Conservation (phyloP, 23 red algal genomes). For the Gracilaria domingensis region DNA sequence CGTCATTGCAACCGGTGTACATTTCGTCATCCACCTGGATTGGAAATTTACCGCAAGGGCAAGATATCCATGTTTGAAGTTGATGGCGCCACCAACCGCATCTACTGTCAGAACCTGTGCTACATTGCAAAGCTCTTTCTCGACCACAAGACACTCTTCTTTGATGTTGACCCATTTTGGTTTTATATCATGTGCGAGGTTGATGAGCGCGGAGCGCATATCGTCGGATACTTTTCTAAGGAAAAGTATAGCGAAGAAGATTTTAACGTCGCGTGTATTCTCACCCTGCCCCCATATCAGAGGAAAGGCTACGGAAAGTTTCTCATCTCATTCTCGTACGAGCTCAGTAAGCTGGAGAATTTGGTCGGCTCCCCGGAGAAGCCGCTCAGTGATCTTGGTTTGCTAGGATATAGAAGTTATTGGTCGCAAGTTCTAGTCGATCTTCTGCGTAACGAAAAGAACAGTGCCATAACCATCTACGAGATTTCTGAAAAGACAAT, state of each 20-base stretch:
- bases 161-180: conserved; percentile 98
- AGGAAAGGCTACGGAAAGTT: conserved; percentile 99
- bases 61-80: conserved; percentile 94
- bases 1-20: conserved; percentile 76
- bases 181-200: conserved; percentile 99
- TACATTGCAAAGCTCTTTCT: conserved; percentile 99
- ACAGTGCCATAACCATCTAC: conserved; percentile 75
- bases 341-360: conserved; percentile 93
- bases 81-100: conserved; percentile 90
- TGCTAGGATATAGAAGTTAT: conserved; percentile 97
- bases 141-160: conserved; percentile 99
- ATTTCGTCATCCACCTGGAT: conserved; percentile 83
- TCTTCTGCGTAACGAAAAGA: conserved; percentile 79
- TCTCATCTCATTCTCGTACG: conserved; percentile 96
- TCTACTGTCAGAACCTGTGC: conserved; percentile 98
- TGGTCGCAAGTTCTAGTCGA: conserved; percentile 97
- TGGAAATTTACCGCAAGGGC: conserved; percentile 96
- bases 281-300: conserved; percentile 97
- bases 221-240: conserved; percentile 99
- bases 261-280: conserved; percentile 99
- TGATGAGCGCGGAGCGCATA: conserved; percentile 82
- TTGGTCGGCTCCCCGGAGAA: conserved; percentile 95
- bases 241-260: conserved; percentile 98
- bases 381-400: conserved; percentile 94
- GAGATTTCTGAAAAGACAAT: conserved; percentile 94